phyloP scores from a whole-genome alignment of 2,329 filamentous ascomycete genomes.

The Colletotrichum lini region DNA sequence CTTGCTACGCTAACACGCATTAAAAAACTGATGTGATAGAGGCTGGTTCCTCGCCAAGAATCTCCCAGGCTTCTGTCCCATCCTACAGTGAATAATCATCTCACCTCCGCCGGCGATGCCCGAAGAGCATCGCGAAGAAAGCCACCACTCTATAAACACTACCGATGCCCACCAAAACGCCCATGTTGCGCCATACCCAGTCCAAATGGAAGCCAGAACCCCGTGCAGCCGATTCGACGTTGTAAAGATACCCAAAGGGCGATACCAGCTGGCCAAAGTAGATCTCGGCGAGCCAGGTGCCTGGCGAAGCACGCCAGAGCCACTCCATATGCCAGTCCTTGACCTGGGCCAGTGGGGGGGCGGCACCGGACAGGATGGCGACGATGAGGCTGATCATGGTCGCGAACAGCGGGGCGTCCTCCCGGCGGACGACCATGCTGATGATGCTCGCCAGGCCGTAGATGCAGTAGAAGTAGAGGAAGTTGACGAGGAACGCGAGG shows the following conservation, averaged over 20 bases:
- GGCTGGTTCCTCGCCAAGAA: not conserved
- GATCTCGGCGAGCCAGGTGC: constrained; percentile 69
- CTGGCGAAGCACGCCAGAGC: constrained; percentile 69
- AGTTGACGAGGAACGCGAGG: constrained; percentile 64
- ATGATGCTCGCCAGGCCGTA: constrained; percentile 68
- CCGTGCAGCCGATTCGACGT: constrained; percentile 61
- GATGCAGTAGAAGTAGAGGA: constrained; percentile 71
- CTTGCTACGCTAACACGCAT: not conserved
- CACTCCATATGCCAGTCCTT: constrained; percentile 67
- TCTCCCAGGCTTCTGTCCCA: not conserved
- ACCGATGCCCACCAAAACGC: constrained; percentile 56
- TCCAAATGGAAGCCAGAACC: constrained; percentile 62
- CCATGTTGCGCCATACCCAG: constrained; percentile 60
- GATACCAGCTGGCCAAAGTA: constrained; percentile 68
- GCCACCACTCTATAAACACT: constrained; percentile 61
- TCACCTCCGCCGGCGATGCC: constrained; percentile 51
- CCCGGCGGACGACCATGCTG: constrained; percentile 67
- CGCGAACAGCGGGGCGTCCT: constrained; percentile 70
- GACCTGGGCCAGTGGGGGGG: constrained; percentile 64
- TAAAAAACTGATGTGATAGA: not conserved
- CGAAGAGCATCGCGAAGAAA: constrained; percentile 55
- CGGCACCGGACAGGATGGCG: constrained; percentile 67
- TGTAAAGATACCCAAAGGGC: constrained; percentile 66
- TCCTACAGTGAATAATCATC: not conserved
- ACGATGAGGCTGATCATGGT: constrained; percentile 69